These are phyloP conservation scores for Curvularia sp. DNA, from an alignment of 2,329 filamentous ascomycete genomes.

Conservation along the genomic window DNA sequence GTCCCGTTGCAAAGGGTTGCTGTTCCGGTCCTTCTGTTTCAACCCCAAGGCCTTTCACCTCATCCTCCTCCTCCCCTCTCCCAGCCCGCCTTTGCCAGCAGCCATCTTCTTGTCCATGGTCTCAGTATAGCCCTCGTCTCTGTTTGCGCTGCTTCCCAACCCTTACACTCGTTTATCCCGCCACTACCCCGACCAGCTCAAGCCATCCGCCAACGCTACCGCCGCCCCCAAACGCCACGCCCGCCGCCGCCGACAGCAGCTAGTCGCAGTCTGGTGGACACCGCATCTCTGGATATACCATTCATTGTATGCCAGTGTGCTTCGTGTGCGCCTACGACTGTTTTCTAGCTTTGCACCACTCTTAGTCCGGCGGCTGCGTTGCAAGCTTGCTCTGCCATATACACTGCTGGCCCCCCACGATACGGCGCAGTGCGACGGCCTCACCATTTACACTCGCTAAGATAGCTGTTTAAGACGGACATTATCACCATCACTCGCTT, in stretches of 20 bases:
- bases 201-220: neutral
- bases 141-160: slow-evolving; percentile 23
- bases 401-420: slow-evolving; percentile 34
- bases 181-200: slow-evolving; percentile 10
- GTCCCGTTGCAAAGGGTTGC: slow-evolving; percentile 23
- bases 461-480: slow-evolving; percentile 17
- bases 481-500: slow-evolving; percentile 20
- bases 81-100: slow-evolving; percentile 33
- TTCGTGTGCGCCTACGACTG: slow-evolving; percentile 21
- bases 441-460: slow-evolving; percentile 17
- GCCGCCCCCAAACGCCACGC: slow-evolving; percentile 15
- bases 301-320: slow-evolving; percentile 12
- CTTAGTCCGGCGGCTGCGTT: slow-evolving; percentile 17
- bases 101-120: slow-evolving; percentile 22
- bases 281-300: slow-evolving; percentile 19
- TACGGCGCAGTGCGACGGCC: slow-evolving; percentile 10
- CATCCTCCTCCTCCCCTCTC: slow-evolving; percentile 23
- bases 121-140: slow-evolving; percentile 21
- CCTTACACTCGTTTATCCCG: slow-evolving; percentile 40
- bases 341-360: slow-evolving; percentile 45
- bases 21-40: neutral
- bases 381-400: too few relatives aligned
- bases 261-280: slow-evolving; percentile 23
- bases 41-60: slow-evolving; percentile 8
- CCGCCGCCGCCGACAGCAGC: slow-evolving; percentile 16